These are phyloP conservation scores for Chenopodium quinoa DNA, from an alignment of 148 eudicot species.

Conservation along the genomic window DNA sequence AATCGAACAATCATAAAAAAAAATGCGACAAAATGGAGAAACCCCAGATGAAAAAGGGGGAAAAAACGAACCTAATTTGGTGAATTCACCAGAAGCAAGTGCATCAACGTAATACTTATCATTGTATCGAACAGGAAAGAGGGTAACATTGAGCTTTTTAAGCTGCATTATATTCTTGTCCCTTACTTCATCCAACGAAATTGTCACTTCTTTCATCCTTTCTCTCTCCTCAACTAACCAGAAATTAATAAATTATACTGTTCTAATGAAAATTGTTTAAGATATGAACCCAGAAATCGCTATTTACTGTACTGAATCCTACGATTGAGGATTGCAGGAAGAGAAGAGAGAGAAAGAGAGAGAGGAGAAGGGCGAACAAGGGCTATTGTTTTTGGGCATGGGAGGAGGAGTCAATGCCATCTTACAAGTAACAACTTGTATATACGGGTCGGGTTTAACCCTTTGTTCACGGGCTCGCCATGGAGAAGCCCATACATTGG, in stretches of 20 bases:
- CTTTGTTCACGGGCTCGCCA: not conserved
- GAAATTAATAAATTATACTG: no score
- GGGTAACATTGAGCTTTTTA: conserved; percentile 78
- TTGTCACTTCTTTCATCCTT: conserved; percentile 40
- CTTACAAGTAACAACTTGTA: not conserved
- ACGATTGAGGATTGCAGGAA: not conserved
- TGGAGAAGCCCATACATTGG: no score
- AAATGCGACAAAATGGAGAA: not conserved
- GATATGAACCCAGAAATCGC: not conserved
- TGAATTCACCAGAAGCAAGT: conserved; percentile 73
- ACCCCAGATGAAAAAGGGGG: conserved; percentile 14
- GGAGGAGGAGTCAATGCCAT: not conserved
- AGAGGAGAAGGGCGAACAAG: not conserved
- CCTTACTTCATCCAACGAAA: conserved; percentile 74
- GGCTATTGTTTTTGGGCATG: not conserved
- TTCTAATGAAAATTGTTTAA: not conserved
- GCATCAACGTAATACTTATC: conserved; percentile 84
- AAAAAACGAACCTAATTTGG: conserved; percentile 61
- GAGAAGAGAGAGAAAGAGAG: not conserved
- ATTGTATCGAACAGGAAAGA: conserved; percentile 92
- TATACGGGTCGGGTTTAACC: not conserved
- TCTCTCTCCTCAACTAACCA: not conserved
- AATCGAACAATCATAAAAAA: not conserved
- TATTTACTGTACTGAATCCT: not conserved
- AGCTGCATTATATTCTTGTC: conserved; percentile 90